Percentiles rank a stretch among this genome's conserved stretches.
phyloP scores from a whole-genome alignment of 192 early-diverging fungal genomes.

The Coemansia reversa region DNA sequence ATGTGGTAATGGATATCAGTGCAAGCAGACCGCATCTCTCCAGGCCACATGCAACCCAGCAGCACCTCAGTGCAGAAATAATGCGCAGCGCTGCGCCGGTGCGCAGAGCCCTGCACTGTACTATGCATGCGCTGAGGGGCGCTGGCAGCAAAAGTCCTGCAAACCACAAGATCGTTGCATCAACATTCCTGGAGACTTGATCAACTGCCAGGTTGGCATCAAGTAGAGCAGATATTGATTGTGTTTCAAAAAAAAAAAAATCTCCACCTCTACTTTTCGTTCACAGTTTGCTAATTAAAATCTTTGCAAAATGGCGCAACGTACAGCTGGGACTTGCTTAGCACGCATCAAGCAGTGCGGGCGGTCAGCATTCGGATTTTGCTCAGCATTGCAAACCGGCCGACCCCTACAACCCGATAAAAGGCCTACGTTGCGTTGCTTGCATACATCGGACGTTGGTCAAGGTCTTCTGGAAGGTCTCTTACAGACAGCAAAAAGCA shows the following conservation, averaged over 20 bases:
- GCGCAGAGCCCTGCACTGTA: slow-evolving; percentile 18
- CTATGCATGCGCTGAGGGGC: slow-evolving; percentile 27
- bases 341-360: neutral
- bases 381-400: neutral
- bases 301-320: neutral
- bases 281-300: neutral
- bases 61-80: slow-evolving; percentile 26
- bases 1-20: slow-evolving; percentile 44
- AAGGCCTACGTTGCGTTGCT: neutral
- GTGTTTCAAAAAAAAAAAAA: neutral
- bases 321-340: too few relatives aligned
- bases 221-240: neutral
- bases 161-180: slow-evolving; percentile 35
- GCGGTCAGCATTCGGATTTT: neutral
- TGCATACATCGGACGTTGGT: slow-evolving; percentile 4
- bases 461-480: slow-evolving; percentile 33
- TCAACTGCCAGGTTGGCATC: slow-evolving; percentile 47
- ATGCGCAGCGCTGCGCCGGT: slow-evolving; percentile 30
- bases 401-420: neutral
- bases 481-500: slow-evolving; percentile 42
- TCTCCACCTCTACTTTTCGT: neutral
- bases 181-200: slow-evolving; percentile 33
- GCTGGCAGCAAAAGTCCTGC: slow-evolving; percentile 41
- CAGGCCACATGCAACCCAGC: slow-evolving; percentile 32
- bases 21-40: slow-evolving; percentile 19